These are phyloP conservation scores for Calonectria pteridis DNA, from an alignment of 2,329 filamentous ascomycete species.

Conservation along the genomic window DNA sequence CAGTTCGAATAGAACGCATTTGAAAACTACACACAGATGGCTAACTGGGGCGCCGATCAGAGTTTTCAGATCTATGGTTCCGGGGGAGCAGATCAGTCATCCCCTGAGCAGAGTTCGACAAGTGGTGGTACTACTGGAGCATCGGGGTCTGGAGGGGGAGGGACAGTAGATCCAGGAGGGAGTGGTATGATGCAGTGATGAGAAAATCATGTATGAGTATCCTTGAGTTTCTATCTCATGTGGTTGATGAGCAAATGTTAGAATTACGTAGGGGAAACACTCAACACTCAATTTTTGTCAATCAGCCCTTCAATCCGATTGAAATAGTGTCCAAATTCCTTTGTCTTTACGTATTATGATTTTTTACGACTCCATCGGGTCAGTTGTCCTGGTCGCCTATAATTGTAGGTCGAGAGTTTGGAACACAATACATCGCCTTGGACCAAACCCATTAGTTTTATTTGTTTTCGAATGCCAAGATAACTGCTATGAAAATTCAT, in stretches of 20 bases:
- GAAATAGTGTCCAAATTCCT: neutral
- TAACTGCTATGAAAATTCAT: no score
- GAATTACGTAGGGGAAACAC: conserved; percentile 29
- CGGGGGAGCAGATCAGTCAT: conserved; percentile 43
- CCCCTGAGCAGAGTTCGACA: conserved; percentile 43
- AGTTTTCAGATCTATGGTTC: conserved; percentile 64
- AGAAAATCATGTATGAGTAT: conserved; percentile 29
- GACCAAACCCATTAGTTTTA: no score
- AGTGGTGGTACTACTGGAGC: conserved; percentile 38
- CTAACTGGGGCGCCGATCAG: conserved; percentile 65
- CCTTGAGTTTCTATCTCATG: conserved; percentile 25
- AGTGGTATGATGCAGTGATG: conserved; percentile 40
- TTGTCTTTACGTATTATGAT: neutral
- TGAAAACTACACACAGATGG: conserved; percentile 67
- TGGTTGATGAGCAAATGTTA: conserved; percentile 24
- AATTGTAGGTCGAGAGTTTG: neutral
- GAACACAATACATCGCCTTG: no score
- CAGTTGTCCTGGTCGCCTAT: neutral
- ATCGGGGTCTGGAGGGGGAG: conserved; percentile 21
- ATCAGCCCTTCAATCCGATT: neutral
- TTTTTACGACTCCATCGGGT: neutral
- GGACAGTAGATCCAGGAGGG: conserved; percentile 11
- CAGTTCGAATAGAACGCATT: conserved; percentile 61
- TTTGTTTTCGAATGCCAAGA: no score
- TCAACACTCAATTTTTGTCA: conserved; percentile 19